These are phyloP conservation scores for Mycena chlorophos DNA, from an alignment of 768 basidiomycete species.

Conservation along the genomic window DNA sequence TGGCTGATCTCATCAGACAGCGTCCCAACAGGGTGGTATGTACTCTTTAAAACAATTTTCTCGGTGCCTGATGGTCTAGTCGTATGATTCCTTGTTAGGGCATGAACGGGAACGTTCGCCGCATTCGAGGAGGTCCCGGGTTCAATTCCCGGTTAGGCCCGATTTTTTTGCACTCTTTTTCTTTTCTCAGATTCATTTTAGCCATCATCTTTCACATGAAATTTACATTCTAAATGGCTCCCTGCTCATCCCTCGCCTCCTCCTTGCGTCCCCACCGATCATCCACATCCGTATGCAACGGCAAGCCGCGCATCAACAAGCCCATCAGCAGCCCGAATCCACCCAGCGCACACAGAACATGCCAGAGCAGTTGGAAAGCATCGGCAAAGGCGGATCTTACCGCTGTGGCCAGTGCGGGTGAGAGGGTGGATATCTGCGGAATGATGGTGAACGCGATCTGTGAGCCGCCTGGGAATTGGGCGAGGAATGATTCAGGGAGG, in stretches of 20 bases:
- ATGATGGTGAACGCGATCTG: slow-evolving; percentile 49
- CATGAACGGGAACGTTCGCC: too few species aligned
- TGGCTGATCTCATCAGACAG: too few species aligned
- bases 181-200: too few species aligned
- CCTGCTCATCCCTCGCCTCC: neutral
- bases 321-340: slow-evolving; percentile 32
- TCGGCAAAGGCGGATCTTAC: slow-evolving; percentile 42
- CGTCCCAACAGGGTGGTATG: too few species aligned
- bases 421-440: slow-evolving; percentile 39
- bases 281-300: slow-evolving; percentile 29
- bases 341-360: slow-evolving; percentile 37
- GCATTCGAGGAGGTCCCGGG: slow-evolving; percentile 85
- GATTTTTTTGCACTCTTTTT: too few species aligned
- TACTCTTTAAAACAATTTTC: too few species aligned
- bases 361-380: slow-evolving; percentile 39
- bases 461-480: slow-evolving; percentile 34
- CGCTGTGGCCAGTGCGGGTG: slow-evolving; percentile 28
- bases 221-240: too few species aligned
- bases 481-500: slow-evolving; percentile 41
- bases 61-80: too few species aligned
- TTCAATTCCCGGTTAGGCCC: slow-evolving; percentile 86
- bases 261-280: slow-evolving; percentile 27
- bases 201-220: too few species aligned
- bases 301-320: slow-evolving; percentile 30
- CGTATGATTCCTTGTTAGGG: too few species aligned